A percentile compares a stretch with the other conserved stretches of the same genome.
phyloP scores from a whole-genome alignment of 2,329 filamentous ascomycete species.

The Neoarthrinium moseri region DNA sequence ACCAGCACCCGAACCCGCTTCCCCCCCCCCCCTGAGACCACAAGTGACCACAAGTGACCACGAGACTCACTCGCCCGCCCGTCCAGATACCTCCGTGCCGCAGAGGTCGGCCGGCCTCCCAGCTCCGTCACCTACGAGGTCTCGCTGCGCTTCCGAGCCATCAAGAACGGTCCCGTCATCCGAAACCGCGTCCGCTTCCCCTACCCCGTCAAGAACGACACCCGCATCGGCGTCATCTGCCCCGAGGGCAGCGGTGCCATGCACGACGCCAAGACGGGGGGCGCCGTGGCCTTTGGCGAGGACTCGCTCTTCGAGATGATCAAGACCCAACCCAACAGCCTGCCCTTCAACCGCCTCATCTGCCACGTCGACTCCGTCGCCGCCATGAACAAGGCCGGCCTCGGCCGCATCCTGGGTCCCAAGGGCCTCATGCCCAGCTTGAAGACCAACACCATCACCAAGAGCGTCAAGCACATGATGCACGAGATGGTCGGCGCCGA shows the following conservation, averaged over 20 bases:
- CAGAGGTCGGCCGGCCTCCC: constrained; percentile 82
- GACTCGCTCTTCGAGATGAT: constrained; percentile 82
- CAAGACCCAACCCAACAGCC: constrained; percentile 62
- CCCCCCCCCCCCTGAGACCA: not conserved
- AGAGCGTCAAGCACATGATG: constrained; percentile 72
- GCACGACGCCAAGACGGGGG: constrained; percentile 71
- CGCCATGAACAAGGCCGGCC: constrained; percentile 75
- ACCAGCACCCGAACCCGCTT: constrained; percentile 8
- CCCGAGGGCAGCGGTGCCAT: constrained; percentile 76
- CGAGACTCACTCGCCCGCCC: too few relatives aligned
- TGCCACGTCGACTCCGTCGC: constrained; percentile 78
- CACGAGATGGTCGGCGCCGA: constrained; percentile 80
- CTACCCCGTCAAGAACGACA: constrained; percentile 84
- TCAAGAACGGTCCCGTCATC: constrained; percentile 82
- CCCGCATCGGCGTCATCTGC: constrained; percentile 87
- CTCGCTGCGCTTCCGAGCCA: constrained; percentile 76
- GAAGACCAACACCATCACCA: constrained; percentile 87
- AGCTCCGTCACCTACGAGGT: constrained; percentile 83
- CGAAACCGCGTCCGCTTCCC: constrained; percentile 87
- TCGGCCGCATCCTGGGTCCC: constrained; percentile 83
- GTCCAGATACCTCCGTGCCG: constrained; percentile 80
- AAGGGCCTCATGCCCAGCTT: constrained; percentile 87
- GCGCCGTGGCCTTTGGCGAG: constrained; percentile 82
- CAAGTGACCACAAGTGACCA: too few relatives aligned
- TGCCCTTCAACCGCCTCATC: constrained; percentile 86